Percentiles rank a stretch among this genome's conserved stretches.
Evolutionary conservation across 1,284 basidiomycete species (phyloP).

Genomic region (Sphaerobolus stellatus): DNA sequence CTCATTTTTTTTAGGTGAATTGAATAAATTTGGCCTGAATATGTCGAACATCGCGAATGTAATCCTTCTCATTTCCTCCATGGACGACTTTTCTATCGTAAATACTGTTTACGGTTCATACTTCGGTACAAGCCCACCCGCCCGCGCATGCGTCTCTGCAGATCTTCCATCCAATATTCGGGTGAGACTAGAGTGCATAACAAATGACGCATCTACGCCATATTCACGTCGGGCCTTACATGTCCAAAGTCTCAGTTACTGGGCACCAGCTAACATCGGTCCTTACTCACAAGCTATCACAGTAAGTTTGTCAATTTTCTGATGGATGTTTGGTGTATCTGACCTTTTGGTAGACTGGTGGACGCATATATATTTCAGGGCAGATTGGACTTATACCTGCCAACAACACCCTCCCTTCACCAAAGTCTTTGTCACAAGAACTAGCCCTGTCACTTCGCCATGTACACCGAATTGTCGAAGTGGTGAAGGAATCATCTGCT

Average conservation of each 20-base stretch:
- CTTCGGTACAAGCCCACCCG: conserved; percentile 91
- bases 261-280: conserved; percentile 99
- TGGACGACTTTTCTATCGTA: conserved; percentile 71
- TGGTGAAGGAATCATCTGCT: conserved; percentile 54
- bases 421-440: conserved; percentile 59
- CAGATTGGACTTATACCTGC: conserved; percentile 91
- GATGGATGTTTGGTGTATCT: conserved; percentile 6
- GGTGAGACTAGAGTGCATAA: conserved; percentile 76
- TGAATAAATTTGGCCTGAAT: conserved; percentile 46
- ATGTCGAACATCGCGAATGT: conserved; percentile 74
- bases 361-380: conserved; percentile 85
- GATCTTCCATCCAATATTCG: conserved; percentile 58
- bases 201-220: conserved; percentile 46
- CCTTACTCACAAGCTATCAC: conserved; percentile 94
- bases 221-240: conserved; percentile 75
- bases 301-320: conserved; percentile 45
- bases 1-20: conserved; percentile 43
- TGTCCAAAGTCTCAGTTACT: conserved; percentile 94
- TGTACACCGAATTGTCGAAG: conserved; percentile 64
- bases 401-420: conserved; percentile 65
- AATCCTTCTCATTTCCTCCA: conserved; percentile 82
- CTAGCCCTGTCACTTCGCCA: conserved; percentile 82
- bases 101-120: conserved; percentile 78
- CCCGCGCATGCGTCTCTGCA: conserved; percentile 88
- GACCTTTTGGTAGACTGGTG: conserved; percentile 51